Conservation (phyloP, 352 stramenopile species). For the Discostella stelligera region DNA sequence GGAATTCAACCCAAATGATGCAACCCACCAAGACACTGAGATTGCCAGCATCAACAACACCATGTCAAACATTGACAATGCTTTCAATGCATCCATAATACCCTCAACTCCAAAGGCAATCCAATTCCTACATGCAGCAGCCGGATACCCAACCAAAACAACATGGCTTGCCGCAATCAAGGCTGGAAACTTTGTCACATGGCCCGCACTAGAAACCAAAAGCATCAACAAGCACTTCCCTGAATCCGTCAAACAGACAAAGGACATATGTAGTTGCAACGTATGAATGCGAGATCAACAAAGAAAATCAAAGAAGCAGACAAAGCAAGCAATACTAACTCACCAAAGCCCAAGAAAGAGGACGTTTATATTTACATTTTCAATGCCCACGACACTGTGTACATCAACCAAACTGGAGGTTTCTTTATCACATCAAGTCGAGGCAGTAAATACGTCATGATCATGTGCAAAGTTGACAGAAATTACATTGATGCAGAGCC, state of each 20-base stretch:
- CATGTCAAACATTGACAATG: too few species aligned
- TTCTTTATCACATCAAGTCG: too few species aligned
- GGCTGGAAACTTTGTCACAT: conserved; percentile 7
- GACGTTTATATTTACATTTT: conserved; percentile 12
- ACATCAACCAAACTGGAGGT: too few species aligned
- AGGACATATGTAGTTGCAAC: conserved; percentile 27
- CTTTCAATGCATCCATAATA: conserved; percentile 4
- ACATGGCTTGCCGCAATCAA: conserved; percentile 20
- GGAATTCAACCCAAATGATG: too few species aligned
- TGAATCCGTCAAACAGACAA: conserved; percentile 15
- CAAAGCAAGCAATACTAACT: conserved; percentile 5
- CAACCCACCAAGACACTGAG: too few species aligned
- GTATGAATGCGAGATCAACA: conserved; percentile 14
- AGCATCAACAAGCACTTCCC: conserved; percentile 27
- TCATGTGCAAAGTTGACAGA: conserved; percentile 41
- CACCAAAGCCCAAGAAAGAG: too few species aligned
- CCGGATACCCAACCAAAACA: conserved; percentile 1
- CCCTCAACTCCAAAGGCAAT: conserved; percentile 26
- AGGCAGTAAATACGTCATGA: conserved; percentile 53
- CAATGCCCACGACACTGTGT: conserved; percentile 16
- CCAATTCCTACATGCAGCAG: too few species aligned
- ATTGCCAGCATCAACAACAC: too few species aligned
- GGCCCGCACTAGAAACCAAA: conserved; percentile 23
- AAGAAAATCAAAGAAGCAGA: conserved; percentile 6
- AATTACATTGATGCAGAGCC: too few species aligned